These are phyloP conservation scores for Colletotrichum paranaense DNA, from an alignment of 2,329 filamentous ascomycete species.

Conservation along the genomic window DNA sequence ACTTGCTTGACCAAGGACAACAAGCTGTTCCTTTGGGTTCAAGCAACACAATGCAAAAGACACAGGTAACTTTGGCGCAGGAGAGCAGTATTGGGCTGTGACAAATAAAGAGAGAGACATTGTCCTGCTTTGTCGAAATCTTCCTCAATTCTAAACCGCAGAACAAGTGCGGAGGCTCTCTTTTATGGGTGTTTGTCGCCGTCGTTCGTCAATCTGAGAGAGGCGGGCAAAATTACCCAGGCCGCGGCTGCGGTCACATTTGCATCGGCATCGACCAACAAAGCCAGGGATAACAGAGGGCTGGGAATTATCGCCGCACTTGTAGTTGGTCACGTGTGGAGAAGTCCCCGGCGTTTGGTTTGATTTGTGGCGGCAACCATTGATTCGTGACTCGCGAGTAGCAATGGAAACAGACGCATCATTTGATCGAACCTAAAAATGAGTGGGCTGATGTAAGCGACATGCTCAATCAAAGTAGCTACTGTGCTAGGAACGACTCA, in stretches of 20 bases:
- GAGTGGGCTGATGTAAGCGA: not conserved
- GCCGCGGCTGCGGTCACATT: not conserved
- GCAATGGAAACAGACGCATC: not conserved
- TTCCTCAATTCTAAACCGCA: not conserved
- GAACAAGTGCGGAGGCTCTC: not conserved
- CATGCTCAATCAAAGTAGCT: not conserved
- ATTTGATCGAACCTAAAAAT: not conserved
- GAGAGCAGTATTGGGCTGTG: not conserved
- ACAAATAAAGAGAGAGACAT: not conserved
- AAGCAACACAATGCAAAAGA: not conserved
- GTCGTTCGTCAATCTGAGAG: not conserved
- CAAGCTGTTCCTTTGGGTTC: not conserved
- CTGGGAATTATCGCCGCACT: not conserved
- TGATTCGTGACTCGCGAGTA: not conserved
- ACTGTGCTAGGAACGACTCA: not conserved
- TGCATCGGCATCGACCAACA: not conserved
- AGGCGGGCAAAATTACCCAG: not conserved
- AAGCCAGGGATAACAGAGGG: not conserved
- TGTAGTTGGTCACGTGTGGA: not conserved
- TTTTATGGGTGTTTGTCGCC: not conserved
- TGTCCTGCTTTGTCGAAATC: not conserved
- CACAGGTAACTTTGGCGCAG: not conserved
- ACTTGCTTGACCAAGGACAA: not conserved
- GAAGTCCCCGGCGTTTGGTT: not conserved
- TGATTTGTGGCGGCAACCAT: not conserved